Base-by-base conservation (phyloP, 495 filamentous ascomycete species). In the Penicillium antarcticum region DNA sequence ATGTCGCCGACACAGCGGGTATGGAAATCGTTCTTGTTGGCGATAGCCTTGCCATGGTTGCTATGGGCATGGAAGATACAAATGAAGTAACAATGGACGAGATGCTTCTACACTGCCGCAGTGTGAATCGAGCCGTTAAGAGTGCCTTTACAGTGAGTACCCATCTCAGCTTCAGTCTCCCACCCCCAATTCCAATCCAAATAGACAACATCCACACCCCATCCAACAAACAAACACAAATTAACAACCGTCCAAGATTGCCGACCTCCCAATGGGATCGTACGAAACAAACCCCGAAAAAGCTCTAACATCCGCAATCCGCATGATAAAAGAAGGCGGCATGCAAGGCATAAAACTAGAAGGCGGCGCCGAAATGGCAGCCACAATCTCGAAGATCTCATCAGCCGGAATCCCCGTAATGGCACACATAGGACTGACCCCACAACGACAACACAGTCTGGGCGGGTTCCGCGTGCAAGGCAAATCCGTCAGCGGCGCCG, bases 1-100 rank as follows among this genome's bases (percentile, higher is more conserved):
- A 94, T 63, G 88, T 91, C 19, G 95, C 94, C 47, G 95, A 97
- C 63, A 78, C 80, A 19, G 91, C 91, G 1, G 92, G 94, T 9
- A 92, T 99, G 81, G 95, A 99, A 57, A 84, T 97, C 56, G 73
- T 97, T 45, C 80, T 99, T 5, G 92, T 97, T 6, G 95, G 95
- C 33, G 95, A 99, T 73, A 97, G 92, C 60, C 71, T 99, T 56
- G 95, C 94, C 23, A 99, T 99, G 95, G 95, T 99, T 1, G 91
- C 90, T 6, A 72, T 99, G 53, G 95, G 95, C 16, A 92, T 97
- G 91, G 83, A 95, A 57, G 92, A 96, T 65, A 97, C 92, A 5
- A 92, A 84, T 57, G 91, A 95, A 64, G 82, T 97, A 9, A 57
- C 86, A 21, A 74, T 95, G 48, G 88, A 97, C 37, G 91, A 97